Percentiles rank a stretch among this genome's conserved stretches.
phyloP scores from a whole-genome alignment of 345 rosid genomes.

The Populus davidiana region DNA sequence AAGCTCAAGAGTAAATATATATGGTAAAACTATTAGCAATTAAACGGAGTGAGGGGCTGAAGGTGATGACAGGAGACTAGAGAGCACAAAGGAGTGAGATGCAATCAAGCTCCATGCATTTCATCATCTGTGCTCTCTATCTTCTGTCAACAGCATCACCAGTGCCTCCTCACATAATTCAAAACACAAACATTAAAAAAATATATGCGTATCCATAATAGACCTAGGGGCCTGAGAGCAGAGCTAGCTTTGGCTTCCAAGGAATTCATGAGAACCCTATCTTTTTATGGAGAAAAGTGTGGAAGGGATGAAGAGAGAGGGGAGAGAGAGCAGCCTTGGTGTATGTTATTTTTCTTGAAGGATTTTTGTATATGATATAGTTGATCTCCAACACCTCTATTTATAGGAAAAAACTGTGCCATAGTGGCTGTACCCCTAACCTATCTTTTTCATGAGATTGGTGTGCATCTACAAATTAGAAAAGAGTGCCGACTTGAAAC shows the following conservation, averaged over 20 bases:
- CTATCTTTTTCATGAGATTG: not conserved
- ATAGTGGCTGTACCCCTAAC: not conserved
- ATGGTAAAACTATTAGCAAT: not conserved
- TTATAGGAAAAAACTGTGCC: slow-evolving; percentile 8
- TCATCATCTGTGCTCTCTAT: slow-evolving; percentile 85
- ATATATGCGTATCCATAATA: too few relatives aligned
- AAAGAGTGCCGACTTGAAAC: not conserved
- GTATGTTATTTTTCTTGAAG: not conserved
- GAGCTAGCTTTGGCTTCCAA: not conserved
- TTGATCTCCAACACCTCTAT: not conserved
- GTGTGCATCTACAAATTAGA: not conserved
- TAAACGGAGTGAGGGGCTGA: slow-evolving; percentile 22
- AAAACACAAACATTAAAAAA: not conserved
- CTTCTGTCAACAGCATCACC: slow-evolving; percentile 74
- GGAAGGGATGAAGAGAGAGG: not conserved
- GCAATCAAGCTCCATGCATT: slow-evolving; percentile 28
- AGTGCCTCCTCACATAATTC: slow-evolving; percentile 17
- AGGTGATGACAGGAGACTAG: slow-evolving; percentile 78
- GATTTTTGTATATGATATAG: not conserved
- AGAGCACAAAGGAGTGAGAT: slow-evolving; percentile 76
- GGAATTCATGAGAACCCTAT: too few relatives aligned
- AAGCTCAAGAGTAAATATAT: not conserved
- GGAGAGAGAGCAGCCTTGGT: not conserved
- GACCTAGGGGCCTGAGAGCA: not conserved
- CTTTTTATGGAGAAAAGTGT: not conserved